phyloP scores from a whole-genome alignment of 2,329 filamentous ascomycete genomes.

The Exophiala calicioides region DNA sequence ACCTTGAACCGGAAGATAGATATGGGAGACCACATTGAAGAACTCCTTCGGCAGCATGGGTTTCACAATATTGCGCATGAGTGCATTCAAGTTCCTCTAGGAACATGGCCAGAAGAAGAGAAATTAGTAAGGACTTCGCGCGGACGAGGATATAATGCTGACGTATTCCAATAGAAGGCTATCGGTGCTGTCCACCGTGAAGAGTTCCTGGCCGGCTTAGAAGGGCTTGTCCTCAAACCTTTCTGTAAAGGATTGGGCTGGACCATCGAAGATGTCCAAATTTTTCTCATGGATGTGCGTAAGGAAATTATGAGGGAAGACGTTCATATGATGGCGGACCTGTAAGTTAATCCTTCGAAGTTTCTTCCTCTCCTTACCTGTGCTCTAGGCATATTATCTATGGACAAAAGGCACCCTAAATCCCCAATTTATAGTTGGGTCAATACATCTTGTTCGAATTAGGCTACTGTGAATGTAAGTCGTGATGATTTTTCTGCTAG shows the following conservation, averaged over 20 bases:
- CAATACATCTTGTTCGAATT: no score
- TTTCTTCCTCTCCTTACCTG: background rate
- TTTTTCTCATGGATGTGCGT: background rate
- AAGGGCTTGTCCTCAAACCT: background rate
- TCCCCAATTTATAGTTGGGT: no score
- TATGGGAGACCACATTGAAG: background rate
- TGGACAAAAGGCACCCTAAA: background rate
- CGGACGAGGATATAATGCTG: no score
- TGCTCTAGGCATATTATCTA: background rate
- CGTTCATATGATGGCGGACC: background rate
- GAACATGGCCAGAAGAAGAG: background rate
- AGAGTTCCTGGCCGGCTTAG: slow-evolving; percentile 23
- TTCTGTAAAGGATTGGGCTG: background rate
- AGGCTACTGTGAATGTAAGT: no score
- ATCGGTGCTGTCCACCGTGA: background rate
- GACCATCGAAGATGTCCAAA: background rate
- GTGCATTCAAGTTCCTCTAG: background rate
- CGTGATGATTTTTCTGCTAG: no score
- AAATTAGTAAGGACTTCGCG: background rate
- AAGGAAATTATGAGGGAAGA: background rate
- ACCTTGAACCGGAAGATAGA: background rate
- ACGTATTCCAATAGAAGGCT: slow-evolving; percentile 12
- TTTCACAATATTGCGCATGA: background rate
- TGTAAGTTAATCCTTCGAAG: background rate
- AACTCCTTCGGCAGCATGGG: background rate